Evolutionary conservation across 2,329 filamentous ascomycete species (phyloP), one percentile per base, ranked within the genome.

Genomic region (Emmonsia crescens): DNA sequence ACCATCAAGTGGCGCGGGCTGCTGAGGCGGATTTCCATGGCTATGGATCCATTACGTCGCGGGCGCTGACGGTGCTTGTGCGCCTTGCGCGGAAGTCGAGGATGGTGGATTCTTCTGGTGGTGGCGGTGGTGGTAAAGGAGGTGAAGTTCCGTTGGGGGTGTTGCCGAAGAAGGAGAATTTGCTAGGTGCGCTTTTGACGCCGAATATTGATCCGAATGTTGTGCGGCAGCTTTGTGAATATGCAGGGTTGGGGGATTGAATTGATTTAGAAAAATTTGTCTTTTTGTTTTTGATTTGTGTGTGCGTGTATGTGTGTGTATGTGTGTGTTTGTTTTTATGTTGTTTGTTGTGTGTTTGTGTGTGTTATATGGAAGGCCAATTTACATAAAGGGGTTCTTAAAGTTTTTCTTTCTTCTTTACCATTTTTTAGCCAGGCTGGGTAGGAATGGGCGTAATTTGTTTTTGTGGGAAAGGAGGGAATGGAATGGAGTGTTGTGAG

Each of bases 111-210:
- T 71, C 82, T 77, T 72, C 79, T 24, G 27, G 48, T 16, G 12
- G 12, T 31, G 48, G 48, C 5, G 12, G 10, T 51, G 48, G 12
- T 2, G 16, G 48, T 31, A 51, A 31, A 31, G 48, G 5, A 9
- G 77, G 72, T 38, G 69, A 78, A 40, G 77, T 88, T 62, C 85
- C 87, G 6, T 77, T 82, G 1, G 81, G 82, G 56, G 81, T 86
- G 12, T 73, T 91, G 57, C 88, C 88, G 2, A 82, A 83, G 31
- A 84, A 83, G 63, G 86, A 90, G 63, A 84, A 80, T 64, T 75
- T 93, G 44, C 79, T 92, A 48, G 82, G 84, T 19, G 85, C 86
- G 21, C 75, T 91, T 68, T 81, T 85, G 67, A 85, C 89, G 75
- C 81, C 82, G 65, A 85, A 85, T 57, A 83, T 83, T 66, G 85